Evolutionary conservation across 148 eudicot genomes (phyloP).

Genomic region (Rhododendron williamsianum): DNA sequence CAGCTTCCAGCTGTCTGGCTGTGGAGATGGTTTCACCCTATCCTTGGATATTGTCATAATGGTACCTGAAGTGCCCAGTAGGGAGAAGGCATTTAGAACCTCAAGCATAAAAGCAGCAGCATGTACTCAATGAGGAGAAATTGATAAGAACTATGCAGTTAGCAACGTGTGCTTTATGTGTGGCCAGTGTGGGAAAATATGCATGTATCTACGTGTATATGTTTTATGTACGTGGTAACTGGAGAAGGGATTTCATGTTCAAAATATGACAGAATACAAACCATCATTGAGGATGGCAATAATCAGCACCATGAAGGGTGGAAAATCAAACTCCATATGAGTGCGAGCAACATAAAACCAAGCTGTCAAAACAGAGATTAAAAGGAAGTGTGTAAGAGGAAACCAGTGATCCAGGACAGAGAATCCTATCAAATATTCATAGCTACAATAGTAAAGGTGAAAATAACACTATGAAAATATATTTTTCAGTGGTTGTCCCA

Average conservation of each 20-base stretch:
- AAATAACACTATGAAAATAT: not conserved
- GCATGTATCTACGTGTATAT: not conserved
- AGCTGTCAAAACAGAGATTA: constrained; percentile 19
- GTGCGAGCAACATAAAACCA: constrained; percentile 47
- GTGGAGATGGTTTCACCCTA: constrained; percentile 52
- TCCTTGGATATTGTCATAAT: constrained; percentile 61
- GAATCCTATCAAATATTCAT: not conserved
- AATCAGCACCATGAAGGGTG: constrained; percentile 57
- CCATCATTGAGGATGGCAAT: constrained; percentile 56
- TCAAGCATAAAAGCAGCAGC: not conserved
- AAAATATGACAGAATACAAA: not conserved
- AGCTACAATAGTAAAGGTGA: not conserved
- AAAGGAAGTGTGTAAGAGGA: not conserved
- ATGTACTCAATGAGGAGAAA: not conserved
- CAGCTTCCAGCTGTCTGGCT: constrained; percentile 47
- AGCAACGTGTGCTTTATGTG: not conserved
- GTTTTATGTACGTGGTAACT: not conserved
- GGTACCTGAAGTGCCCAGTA: constrained; percentile 28
- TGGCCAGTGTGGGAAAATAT: not conserved
- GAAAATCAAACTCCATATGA: constrained; percentile 47
- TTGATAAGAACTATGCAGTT: not conserved
- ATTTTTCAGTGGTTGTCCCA: not conserved
- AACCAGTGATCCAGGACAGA: constrained; percentile 5
- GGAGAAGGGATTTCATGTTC: not conserved
- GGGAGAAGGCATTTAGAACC: not conserved